Conservation (phyloP, 1,139 yeast genomes). For the Candida sp. region DNA sequence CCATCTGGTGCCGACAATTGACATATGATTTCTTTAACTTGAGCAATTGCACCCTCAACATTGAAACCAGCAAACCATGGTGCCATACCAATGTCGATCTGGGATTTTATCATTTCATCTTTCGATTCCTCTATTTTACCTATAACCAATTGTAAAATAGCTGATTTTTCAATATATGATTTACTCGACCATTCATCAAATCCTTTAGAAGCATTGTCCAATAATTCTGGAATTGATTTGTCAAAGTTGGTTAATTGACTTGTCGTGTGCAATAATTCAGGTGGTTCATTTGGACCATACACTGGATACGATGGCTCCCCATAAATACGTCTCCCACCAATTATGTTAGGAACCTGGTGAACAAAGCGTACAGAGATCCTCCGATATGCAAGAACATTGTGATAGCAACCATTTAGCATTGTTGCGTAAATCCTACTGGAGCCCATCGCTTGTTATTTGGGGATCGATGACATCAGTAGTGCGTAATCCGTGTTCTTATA, state of each 20-base stretch:
- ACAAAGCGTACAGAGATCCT: conserved; percentile 1
- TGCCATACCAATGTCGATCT: conserved; percentile 35
- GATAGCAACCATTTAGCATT: neutral
- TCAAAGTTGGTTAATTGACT: conserved; percentile 8
- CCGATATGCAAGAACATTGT: neutral
- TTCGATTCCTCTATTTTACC: conserved; percentile 12
- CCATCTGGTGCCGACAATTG: conserved; percentile 22
- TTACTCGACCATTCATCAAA: conserved; percentile 23
- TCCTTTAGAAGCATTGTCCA: conserved; percentile 18
- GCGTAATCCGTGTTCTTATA: no score
- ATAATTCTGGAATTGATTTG: conserved; percentile 4
- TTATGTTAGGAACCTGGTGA: conserved; percentile 14
- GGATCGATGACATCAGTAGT: no score
- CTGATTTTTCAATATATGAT: conserved; percentile 13
- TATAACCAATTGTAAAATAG: conserved; percentile 17
- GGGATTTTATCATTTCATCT: conserved; percentile 19
- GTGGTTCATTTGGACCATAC: conserved; percentile 8
- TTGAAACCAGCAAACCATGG: conserved; percentile 34
- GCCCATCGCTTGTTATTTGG: no score
- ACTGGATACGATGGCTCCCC: conserved; percentile 11
- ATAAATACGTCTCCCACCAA: conserved; percentile 15
- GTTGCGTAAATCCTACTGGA: no score
- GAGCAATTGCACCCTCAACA: conserved; percentile 21
- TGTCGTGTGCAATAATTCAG: conserved; percentile 10
- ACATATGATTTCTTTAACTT: conserved; percentile 19